Evolutionary conservation across 2,329 filamentous ascomycete species (phyloP).

Genomic region (Aspergillus neoniger): DNA sequence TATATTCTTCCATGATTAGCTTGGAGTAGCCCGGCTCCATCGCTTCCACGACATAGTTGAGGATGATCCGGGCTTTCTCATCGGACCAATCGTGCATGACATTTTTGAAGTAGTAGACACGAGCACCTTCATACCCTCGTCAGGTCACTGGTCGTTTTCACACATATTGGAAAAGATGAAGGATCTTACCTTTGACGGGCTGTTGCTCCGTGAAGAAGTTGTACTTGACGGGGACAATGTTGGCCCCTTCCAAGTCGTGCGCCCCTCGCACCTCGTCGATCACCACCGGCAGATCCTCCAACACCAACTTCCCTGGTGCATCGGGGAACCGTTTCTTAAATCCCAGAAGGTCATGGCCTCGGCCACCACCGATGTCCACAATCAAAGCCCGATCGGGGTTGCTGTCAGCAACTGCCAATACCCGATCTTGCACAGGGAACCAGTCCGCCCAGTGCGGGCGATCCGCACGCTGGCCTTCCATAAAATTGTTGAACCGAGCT

Average conservation of each 20-base stretch:
- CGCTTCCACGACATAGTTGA: slow-evolving; percentile 24
- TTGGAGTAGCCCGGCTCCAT: slow-evolving; percentile 29
- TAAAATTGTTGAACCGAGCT: slow-evolving; percentile 11
- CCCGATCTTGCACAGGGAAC: slow-evolving; percentile 12
- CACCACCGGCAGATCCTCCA: slow-evolving; percentile 13
- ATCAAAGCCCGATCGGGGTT: neutral
- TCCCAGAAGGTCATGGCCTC: slow-evolving; percentile 26
- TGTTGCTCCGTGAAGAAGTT: slow-evolving; percentile 13
- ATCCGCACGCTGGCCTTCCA: slow-evolving; percentile 14
- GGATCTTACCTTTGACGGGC: slow-evolving; percentile 8
- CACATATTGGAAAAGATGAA: too few species aligned
- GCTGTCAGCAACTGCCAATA: neutral
- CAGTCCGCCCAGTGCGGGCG: slow-evolving; percentile 16
- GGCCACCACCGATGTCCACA: slow-evolving; percentile 15
- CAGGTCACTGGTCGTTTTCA: neutral
- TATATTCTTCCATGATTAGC: slow-evolving; percentile 29
- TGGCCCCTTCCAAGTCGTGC: neutral
- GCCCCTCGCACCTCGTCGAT: slow-evolving; percentile 2
- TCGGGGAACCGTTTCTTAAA: slow-evolving; percentile 28
- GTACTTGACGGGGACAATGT: slow-evolving; percentile 4
- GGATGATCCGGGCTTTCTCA: slow-evolving; percentile 24
- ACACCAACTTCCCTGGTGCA: slow-evolving; percentile 2
- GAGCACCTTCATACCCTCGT: slow-evolving; percentile 4
- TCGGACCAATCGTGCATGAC: slow-evolving; percentile 39
- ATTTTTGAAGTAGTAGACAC: slow-evolving; percentile 28